Evolutionary conservation across 768 basidiomycete genomes (phyloP).

Genomic region (Hygrophoropsis aurantiaca): DNA sequence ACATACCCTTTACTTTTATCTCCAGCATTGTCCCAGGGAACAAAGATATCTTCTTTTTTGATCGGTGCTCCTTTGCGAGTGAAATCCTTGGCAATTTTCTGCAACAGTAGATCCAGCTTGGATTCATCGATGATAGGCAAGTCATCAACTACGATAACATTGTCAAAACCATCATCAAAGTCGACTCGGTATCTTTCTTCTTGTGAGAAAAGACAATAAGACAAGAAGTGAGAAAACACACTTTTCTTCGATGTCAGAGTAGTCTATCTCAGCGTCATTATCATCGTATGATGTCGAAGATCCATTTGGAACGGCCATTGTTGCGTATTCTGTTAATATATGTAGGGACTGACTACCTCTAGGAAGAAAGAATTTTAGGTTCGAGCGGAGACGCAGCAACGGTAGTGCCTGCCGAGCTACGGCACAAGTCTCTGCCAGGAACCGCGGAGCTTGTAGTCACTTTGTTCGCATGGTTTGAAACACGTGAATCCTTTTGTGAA

Average conservation of each 20-base stretch:
- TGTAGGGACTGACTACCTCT: conserved; percentile 4
- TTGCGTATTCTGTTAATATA: background rate
- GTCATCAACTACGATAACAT: conserved; percentile 89
- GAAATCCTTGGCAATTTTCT: conserved; percentile 84
- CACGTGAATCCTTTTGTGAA: too few relatives aligned
- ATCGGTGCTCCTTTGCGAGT: conserved; percentile 75
- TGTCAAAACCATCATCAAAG: conserved; percentile 86
- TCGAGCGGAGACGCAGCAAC: conserved; percentile 7
- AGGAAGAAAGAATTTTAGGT: conserved; percentile 7
- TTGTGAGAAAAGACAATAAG: conserved; percentile 6
- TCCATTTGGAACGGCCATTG: conserved; percentile 48
- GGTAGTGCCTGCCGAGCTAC: too few relatives aligned
- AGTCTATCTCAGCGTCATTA: conserved; percentile 74
- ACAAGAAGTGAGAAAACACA: conserved; percentile 31
- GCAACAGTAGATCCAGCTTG: conserved; percentile 78
- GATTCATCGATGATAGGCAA: conserved; percentile 86
- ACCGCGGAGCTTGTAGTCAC: too few relatives aligned
- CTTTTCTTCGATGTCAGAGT: conserved; percentile 87
- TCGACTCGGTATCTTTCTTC: conserved; percentile 78
- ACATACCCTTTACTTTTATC: conserved; percentile 92
- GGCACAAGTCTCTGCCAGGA: too few relatives aligned
- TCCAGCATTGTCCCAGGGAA: conserved; percentile 84
- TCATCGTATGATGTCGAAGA: conserved; percentile 19
- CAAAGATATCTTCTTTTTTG: conserved; percentile 72
- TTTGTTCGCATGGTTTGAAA: too few relatives aligned